phyloP scores from a whole-genome alignment of 768 basidiomycete species.

The Boletus reticuloceps region DNA sequence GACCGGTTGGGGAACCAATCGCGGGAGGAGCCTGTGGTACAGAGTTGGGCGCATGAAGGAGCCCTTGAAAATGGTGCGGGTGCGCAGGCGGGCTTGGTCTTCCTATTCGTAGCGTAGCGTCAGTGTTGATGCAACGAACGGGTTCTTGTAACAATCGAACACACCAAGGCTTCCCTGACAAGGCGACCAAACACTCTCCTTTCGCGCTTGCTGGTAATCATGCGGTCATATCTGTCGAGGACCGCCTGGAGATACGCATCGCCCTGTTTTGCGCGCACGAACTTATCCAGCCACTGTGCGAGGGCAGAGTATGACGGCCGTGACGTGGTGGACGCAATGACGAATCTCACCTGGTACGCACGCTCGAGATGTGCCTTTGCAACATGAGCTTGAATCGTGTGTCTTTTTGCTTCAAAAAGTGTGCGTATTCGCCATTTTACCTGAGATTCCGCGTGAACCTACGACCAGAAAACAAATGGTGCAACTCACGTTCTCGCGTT shows the following conservation, averaged over 20 bases:
- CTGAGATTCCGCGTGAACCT: conserved; percentile 33
- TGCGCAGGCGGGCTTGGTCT: conserved; percentile 51
- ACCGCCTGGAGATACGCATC: conserved; percentile 45
- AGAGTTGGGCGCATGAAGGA: conserved; percentile 61
- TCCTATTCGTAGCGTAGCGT: conserved; percentile 38
- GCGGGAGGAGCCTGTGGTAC: conserved; percentile 70
- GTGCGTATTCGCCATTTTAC: conserved; percentile 53
- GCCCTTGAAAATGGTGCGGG: conserved; percentile 71
- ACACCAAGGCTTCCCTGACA: conserved; percentile 51
- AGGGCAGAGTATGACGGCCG: neutral
- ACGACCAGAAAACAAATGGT: neutral
- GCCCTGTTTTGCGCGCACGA: conserved; percentile 52
- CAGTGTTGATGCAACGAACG: neutral
- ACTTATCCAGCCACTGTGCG: conserved; percentile 53
- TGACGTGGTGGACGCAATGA: neutral
- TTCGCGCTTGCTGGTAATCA: conserved; percentile 51
- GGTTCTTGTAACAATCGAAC: conserved; percentile 9
- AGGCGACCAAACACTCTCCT: conserved; percentile 48
- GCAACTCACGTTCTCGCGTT: conserved; percentile 47
- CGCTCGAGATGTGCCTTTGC: conserved; percentile 46
- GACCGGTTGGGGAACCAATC: conserved; percentile 75
- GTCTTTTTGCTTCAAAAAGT: conserved; percentile 51
- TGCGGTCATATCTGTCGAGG: conserved; percentile 54
- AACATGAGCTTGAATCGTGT: conserved; percentile 50
- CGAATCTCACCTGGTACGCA: conserved; percentile 53